Base-by-base conservation (phyloP, 129 eudicot genomes). In the Calendula officinalis region DNA sequence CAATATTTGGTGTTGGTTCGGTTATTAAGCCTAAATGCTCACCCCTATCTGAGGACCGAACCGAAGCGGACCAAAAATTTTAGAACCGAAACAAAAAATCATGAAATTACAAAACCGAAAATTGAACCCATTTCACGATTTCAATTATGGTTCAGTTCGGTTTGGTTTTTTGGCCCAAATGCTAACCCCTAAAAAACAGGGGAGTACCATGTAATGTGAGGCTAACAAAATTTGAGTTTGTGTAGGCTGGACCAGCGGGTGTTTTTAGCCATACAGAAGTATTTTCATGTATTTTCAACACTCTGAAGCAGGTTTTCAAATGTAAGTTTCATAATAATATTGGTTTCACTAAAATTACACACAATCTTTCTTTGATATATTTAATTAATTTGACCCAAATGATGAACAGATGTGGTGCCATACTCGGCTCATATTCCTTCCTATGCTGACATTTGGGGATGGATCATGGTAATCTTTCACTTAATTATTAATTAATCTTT, bases 401-500 rank as follows among this genome's bases (percentile, higher is more conserved):
- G 56, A 27, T 37, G 40, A 81, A 69, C 89, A 92, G 99, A 92
- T 79, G 99, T 88, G 12, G 82, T 86, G 52, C 89, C 90, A 17
- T 92, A 88, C 78, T 83, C 96, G 0, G 96, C 96, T 67, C 99
- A 92, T 72, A 87, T 92, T 66, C 99, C 99, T 52, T 91, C 98
- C 8, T 91, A 84, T 83, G 98, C 98, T 14, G 98, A 91, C 77
- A 83, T 88, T 7, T 92, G 99, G 99, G 99, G 99, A 50, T 92
- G 99, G 99, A 81, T 88, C 66, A 88, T 92, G 87, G 99, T 92
- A 74, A 74, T 45, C 17, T 43, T 65, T 11, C 60, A 22, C 30
- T 22, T 0, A 22, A 22, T 22, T 22, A 22, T 22, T 22, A 22
- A 22, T 22, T 0, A 22, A 22, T 22, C 30, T 22, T 13, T 9